These are phyloP conservation scores for Torulaspora indica DNA, from an alignment of 805 yeast genomes.

Conservation along the genomic window DNA sequence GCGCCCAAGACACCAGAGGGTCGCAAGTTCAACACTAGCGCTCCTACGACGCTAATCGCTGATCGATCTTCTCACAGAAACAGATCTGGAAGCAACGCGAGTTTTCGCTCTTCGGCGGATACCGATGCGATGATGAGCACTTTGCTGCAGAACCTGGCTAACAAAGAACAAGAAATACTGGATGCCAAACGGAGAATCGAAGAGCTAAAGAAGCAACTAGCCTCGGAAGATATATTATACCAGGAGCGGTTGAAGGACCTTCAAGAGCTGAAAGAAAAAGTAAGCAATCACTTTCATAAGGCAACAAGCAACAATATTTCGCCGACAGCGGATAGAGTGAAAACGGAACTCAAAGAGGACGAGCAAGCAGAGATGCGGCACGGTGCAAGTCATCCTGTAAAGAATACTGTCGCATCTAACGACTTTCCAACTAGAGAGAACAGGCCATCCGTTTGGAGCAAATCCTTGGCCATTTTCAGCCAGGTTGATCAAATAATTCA, in stretches of 20 bases:
- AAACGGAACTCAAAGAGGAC: neutral
- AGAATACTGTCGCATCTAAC: neutral
- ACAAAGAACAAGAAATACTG: slow-evolving; percentile 62
- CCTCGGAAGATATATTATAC: slow-evolving; percentile 47
- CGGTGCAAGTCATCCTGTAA: neutral
- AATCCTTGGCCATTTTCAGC: slow-evolving; percentile 57
- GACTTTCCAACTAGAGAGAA: slow-evolving; percentile 5
- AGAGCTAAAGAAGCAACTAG: slow-evolving; percentile 43
- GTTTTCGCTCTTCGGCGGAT: slow-evolving; percentile 12
- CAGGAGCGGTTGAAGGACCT: slow-evolving; percentile 39
- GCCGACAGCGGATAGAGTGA: neutral
- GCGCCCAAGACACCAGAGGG: slow-evolving; percentile 20
- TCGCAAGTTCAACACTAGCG: slow-evolving; percentile 5
- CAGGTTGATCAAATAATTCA: slow-evolving; percentile 65
- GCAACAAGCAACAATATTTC: neutral
- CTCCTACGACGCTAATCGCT: slow-evolving; percentile 6
- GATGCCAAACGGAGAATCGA: slow-evolving; percentile 57
- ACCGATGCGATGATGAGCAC: slow-evolving; percentile 43
- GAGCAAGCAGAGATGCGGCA: neutral
- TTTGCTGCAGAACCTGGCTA: slow-evolving; percentile 55
- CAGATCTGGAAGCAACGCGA: slow-evolving; percentile 21
- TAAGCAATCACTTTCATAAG: slow-evolving; percentile 14
- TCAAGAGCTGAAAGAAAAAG: slow-evolving; percentile 34
- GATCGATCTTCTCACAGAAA: slow-evolving; percentile 14
- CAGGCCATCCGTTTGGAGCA: slow-evolving; percentile 41